Percentiles rank a stretch among this genome's conserved stretches.
phyloP scores from a whole-genome alignment of 2,329 filamentous ascomycete genomes.

The Xylariaceae sp. region DNA sequence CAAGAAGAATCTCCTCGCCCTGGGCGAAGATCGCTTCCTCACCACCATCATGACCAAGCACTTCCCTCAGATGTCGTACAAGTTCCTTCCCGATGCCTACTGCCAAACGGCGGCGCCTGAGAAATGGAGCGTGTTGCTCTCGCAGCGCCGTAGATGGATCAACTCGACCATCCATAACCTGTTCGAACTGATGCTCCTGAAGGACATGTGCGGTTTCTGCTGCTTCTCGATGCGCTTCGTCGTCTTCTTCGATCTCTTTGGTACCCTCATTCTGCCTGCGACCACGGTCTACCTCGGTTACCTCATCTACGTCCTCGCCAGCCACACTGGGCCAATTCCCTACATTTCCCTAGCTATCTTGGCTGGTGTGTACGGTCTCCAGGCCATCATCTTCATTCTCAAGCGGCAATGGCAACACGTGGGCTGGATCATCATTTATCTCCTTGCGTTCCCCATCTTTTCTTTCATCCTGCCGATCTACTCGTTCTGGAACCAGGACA shows the following conservation, averaged over 20 bases:
- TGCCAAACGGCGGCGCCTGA: constrained; percentile 92
- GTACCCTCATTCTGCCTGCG: constrained; percentile 86
- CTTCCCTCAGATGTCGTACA: constrained; percentile 93
- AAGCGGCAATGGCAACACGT: constrained; percentile 98
- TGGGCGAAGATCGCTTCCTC: constrained; percentile 81
- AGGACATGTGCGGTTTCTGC: constrained; percentile 97
- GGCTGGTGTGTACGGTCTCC: constrained; percentile 87
- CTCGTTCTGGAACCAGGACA: constrained; percentile 99
- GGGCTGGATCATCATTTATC: constrained; percentile 99
- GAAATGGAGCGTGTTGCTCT: constrained; percentile 87
- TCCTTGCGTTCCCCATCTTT: constrained; percentile 92
- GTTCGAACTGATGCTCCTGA: constrained; percentile 80
- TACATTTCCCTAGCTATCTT: constrained; percentile 84
- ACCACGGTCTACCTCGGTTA: constrained; percentile 84
- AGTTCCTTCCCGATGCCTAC: constrained; percentile 90
- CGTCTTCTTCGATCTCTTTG: constrained; percentile 88
- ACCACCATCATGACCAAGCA: constrained; percentile 98
- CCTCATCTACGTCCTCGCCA: constrained; percentile 74
- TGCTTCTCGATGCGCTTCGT: constrained; percentile 98
- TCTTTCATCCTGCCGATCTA: constrained; percentile 88
- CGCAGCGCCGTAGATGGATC: constrained; percentile 98
- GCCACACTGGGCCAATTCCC: constrained; percentile 68
- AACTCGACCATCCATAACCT: constrained; percentile 98
- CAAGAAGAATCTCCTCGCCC: constrained; percentile 73
- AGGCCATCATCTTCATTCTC: constrained; percentile 92